A percentile compares a stretch with the other conserved stretches of the same genome.
These are phyloP conservation scores for Azolla pinnata DNA, from an alignment of 75 land plant species.

Conservation along the genomic window DNA sequence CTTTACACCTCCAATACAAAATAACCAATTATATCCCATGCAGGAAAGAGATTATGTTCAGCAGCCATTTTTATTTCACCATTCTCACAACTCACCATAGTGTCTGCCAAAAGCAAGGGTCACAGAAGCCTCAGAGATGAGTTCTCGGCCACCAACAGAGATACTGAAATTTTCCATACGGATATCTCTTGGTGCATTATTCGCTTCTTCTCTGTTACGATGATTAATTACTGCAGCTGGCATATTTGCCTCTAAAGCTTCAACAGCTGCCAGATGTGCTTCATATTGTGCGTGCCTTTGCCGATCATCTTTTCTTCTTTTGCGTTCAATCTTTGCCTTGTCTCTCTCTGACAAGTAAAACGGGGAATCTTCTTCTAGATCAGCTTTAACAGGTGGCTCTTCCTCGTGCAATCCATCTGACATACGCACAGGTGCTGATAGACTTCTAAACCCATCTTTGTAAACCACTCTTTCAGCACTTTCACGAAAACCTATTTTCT, in stretches of 20 bases:
- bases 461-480: slow-evolving; percentile 21
- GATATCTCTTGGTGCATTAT: slow-evolving; percentile 59
- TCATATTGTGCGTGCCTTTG: slow-evolving; percentile 81
- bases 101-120: slow-evolving; percentile 94
- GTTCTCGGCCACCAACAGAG: slow-evolving; percentile 94
- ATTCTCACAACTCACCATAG: slow-evolving; percentile 57
- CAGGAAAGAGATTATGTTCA: not conserved
- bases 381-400: slow-evolving; percentile 45
- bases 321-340: slow-evolving; percentile 67
- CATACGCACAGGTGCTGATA: slow-evolving; percentile 81
- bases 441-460: slow-evolving; percentile 67
- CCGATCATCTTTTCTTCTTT: slow-evolving; percentile 83
- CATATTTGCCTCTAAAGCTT: slow-evolving; percentile 82
- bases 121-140: slow-evolving; percentile 66
- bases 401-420: slow-evolving; percentile 77
- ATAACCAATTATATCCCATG: not conserved
- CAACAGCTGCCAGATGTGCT: slow-evolving; percentile 84
- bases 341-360: slow-evolving; percentile 70
- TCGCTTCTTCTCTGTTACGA: slow-evolving; percentile 45
- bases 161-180: slow-evolving; percentile 88
- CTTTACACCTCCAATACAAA: slow-evolving; percentile 20
- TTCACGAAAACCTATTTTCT: slow-evolving; percentile 77
- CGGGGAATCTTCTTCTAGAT: slow-evolving; percentile 50
- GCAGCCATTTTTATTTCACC: not conserved
- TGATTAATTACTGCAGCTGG: slow-evolving; percentile 79